phyloP scores from a whole-genome alignment of 2,329 filamentous ascomycete genomes.

The Colletotrichum tamarilloi region DNA sequence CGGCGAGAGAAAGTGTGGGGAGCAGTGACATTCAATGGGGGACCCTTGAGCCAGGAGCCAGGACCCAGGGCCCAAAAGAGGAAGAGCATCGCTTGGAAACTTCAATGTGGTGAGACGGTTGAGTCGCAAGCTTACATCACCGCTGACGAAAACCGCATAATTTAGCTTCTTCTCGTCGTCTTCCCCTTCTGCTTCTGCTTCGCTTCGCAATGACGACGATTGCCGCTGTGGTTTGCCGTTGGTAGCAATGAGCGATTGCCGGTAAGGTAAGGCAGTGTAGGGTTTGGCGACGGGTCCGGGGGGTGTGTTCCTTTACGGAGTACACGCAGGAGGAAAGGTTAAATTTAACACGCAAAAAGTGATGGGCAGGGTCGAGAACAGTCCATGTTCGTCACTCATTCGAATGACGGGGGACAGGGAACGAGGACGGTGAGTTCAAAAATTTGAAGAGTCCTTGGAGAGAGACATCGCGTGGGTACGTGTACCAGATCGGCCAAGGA shows the following conservation, averaged over 20 bases:
- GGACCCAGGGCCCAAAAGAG: neutral
- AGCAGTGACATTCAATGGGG: neutral
- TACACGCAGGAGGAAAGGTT: neutral
- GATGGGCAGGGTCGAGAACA: conserved; percentile 3
- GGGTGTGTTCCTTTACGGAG: no score
- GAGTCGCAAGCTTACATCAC: neutral
- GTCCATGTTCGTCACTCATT: neutral
- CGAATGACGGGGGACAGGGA: neutral
- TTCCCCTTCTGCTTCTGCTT: neutral
- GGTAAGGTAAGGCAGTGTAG: no score
- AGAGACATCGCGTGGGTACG: conserved; percentile 21
- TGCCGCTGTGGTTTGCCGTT: conserved; percentile 2
- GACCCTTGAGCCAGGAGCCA: neutral
- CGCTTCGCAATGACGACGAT: neutral
- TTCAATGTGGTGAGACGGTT: no score
- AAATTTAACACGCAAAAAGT: neutral
- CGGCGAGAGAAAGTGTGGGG: neutral
- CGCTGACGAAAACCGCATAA: neutral
- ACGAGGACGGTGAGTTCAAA: conserved; percentile 34
- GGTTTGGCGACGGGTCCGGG: no score
- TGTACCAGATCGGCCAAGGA: conserved; percentile 25
- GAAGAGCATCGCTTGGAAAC: no score
- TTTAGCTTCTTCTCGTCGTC: neutral
- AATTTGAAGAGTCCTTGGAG: neutral
- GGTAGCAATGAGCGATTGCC: neutral